A percentile compares a stretch with the other conserved stretches of the same genome.
Evolutionary conservation across 2,329 filamentous ascomycete species (phyloP).

Genomic region (Fusarium proliferatum): DNA sequence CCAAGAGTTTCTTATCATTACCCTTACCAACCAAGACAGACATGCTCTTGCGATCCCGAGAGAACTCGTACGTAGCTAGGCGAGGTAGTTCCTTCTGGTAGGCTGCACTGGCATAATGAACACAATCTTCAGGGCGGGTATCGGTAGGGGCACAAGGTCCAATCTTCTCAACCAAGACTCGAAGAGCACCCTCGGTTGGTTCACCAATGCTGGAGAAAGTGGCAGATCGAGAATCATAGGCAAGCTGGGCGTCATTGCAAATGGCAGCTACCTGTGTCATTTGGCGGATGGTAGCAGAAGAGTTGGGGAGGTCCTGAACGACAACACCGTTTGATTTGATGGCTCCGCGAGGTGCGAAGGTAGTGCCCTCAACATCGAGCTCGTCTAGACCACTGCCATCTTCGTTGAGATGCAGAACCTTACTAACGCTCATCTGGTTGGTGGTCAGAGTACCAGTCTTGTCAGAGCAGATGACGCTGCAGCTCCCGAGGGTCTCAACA

Average conservation of each 20-base stretch:
- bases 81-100: constrained; percentile 82
- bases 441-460: constrained; percentile 98
- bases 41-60: constrained; percentile 98
- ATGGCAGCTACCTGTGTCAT: constrained; percentile 78
- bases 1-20: constrained; percentile 81
- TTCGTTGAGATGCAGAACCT: constrained; percentile 84
- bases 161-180: constrained; percentile 93
- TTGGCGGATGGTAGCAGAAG: constrained; percentile 81
- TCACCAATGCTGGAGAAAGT: constrained; percentile 89
- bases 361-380: constrained; percentile 90
- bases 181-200: constrained; percentile 92
- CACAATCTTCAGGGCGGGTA: constrained; percentile 68
- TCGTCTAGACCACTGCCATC: constrained; percentile 81
- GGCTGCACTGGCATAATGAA: constrained; percentile 84
- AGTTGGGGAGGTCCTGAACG: constrained; percentile 74
- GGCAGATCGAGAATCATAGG: constrained; percentile 80
- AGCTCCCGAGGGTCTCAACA: constrained; percentile 97
- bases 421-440: constrained; percentile 99
- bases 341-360: constrained; percentile 84
- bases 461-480: constrained; percentile 99
- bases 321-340: constrained; percentile 76
- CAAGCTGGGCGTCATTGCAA: constrained; percentile 89
- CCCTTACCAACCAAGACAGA: constrained; percentile 86
- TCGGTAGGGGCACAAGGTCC: constrained; percentile 77
- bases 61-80: constrained; percentile 94